Percentiles rank a stretch among this genome's conserved stretches.
Evolutionary conservation across 2,329 filamentous ascomycete genomes (phyloP).

Genomic region (Coniochaeta sp.): DNA sequence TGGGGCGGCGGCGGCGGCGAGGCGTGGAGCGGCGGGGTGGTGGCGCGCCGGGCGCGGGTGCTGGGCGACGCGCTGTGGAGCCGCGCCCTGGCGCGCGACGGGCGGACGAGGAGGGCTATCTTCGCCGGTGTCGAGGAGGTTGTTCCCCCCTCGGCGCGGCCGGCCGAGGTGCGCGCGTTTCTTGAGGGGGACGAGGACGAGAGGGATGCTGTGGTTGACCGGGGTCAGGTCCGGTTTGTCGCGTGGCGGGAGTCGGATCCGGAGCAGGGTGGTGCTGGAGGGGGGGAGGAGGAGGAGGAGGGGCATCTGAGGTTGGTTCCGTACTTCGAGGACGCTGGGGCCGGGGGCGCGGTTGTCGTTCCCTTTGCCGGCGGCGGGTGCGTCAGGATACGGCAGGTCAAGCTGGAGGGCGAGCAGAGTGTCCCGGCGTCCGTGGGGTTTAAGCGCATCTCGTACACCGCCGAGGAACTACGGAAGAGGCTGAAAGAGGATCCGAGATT

Average conservation of each 20-base stretch:
- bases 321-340: constrained; percentile 1
- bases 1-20: too few relatives aligned
- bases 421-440: background rate
- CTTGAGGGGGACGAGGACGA: background rate
- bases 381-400: constrained; percentile 21
- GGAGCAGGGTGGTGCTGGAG: background rate
- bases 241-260: background rate
- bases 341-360: constrained; percentile 2
- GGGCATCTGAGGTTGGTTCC: background rate
- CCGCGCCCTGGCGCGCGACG: constrained; percentile 13
- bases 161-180: constrained; percentile 2
- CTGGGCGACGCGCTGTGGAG: constrained; percentile 61
- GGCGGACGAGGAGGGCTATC: constrained; percentile 27
- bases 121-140: constrained; percentile 25
- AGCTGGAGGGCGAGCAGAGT: constrained; percentile 23
- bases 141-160: constrained; percentile 7
- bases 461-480: background rate
- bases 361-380: constrained; percentile 6
- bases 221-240: background rate
- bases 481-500: background rate
- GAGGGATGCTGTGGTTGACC: background rate
- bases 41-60: constrained; percentile 49
- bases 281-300: background rate
- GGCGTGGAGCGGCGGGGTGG: constrained; percentile 44
- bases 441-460: background rate